Conservation (phyloP, 495 filamentous ascomycete species). For the Talaromyces wortmannii region DNA sequence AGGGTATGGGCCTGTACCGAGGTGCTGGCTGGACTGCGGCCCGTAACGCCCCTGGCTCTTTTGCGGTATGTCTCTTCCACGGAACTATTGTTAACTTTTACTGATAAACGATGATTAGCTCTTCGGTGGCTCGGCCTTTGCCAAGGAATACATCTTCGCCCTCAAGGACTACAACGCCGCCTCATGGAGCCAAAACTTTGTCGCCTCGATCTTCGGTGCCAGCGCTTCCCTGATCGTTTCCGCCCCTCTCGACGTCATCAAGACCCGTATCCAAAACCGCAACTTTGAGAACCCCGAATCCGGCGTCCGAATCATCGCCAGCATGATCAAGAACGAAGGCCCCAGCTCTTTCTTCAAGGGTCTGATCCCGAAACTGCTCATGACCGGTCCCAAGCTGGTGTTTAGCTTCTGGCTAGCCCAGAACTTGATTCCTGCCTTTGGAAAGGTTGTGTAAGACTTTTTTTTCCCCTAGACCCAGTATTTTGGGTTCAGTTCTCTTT, state of each 20-base stretch:
- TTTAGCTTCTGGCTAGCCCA: slow-evolving; percentile 99
- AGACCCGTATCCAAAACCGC: slow-evolving; percentile 97
- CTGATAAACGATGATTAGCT: slow-evolving; percentile 46
- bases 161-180: slow-evolving; percentile 91
- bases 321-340: slow-evolving; percentile 89
- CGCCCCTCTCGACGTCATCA: slow-evolving; percentile 95
- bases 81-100: slow-evolving; percentile 5
- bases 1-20: slow-evolving; percentile 92
- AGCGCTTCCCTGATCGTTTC: slow-evolving; percentile 89
- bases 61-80: slow-evolving; percentile 63
- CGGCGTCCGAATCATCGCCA: slow-evolving; percentile 81
- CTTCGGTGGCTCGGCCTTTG: slow-evolving; percentile 96
- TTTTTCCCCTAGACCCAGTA: background rate
- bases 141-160: slow-evolving; percentile 89
- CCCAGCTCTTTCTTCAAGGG: slow-evolving; percentile 92
- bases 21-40: slow-evolving; percentile 98
- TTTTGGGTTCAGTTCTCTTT: background rate
- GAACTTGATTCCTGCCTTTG: slow-evolving; percentile 74
- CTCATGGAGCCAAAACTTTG: slow-evolving; percentile 93
- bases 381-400: slow-evolving; percentile 97
- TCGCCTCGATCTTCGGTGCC: slow-evolving; percentile 91
- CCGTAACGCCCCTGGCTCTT: slow-evolving; percentile 92
- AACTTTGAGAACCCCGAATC: slow-evolving; percentile 98
- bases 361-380: slow-evolving; percentile 89
- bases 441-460: slow-evolving; percentile 43